Evolutionary conservation across 2,329 filamentous ascomycete species (phyloP).

Genomic region (Nothomitra cinnamomea): DNA sequence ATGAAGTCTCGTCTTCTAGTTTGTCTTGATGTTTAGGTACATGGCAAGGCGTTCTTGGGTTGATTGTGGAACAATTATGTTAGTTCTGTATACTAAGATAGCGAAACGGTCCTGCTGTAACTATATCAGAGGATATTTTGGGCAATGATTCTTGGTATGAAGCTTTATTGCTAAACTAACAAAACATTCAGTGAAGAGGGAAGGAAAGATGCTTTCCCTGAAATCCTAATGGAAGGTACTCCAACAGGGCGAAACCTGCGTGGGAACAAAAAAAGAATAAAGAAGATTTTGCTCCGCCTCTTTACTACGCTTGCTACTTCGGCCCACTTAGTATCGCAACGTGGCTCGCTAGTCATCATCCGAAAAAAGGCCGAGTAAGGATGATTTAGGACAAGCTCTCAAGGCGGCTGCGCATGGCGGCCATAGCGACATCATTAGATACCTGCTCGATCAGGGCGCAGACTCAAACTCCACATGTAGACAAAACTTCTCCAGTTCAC

Average conservation of each 20-base stretch:
- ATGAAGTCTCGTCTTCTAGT: no score
- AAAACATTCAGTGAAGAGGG: no score
- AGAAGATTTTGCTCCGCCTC: neutral
- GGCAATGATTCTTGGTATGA: no score
- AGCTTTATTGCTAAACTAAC: no score
- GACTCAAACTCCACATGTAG: constrained; percentile 10
- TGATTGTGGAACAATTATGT: no score
- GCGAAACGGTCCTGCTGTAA: no score
- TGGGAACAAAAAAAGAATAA: neutral
- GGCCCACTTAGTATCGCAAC: neutral
- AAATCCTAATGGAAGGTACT: neutral
- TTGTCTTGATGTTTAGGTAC: no score
- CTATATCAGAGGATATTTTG: no score
- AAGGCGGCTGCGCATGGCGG: constrained; percentile 5
- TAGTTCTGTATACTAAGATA: no score
- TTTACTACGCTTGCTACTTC: neutral
- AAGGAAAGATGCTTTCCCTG: no score
- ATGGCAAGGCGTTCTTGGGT: no score
- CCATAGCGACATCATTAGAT: constrained; percentile 7
- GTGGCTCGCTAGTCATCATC: neutral
- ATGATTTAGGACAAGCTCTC: constrained; percentile 9
- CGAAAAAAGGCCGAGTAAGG: neutral
- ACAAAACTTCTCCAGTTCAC: constrained; percentile 11
- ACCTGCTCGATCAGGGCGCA: constrained; percentile 12
- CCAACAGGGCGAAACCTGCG: no score